A percentile compares a stretch with the other conserved stretches of the same genome.
These are phyloP conservation scores for Omphalotus guepiniiformis DNA, from an alignment of 768 basidiomycete species.

Conservation along the genomic window DNA sequence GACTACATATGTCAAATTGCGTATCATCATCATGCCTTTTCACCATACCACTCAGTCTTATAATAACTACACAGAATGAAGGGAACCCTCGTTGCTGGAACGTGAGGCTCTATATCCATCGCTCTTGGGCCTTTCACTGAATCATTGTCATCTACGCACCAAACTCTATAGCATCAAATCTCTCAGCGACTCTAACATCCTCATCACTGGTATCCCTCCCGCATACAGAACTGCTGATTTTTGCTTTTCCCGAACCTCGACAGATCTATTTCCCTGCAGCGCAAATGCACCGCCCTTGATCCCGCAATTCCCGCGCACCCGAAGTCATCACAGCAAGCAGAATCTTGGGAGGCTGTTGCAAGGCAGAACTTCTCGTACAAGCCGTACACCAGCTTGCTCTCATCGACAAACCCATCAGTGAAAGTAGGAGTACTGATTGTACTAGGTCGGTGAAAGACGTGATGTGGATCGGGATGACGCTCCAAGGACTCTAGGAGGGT, in stretches of 20 bases:
- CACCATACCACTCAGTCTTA: too few species aligned
- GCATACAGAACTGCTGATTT: conserved; percentile 37
- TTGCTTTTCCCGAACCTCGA: background rate
- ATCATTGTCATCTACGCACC: too few species aligned
- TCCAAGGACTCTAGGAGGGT: too few species aligned
- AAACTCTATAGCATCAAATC: too few species aligned
- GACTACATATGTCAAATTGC: too few species aligned
- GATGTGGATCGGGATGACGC: conserved; percentile 1
- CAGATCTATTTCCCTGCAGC: background rate
- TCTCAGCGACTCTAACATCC: too few species aligned
- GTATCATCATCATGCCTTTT: too few species aligned
- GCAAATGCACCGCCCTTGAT: background rate
- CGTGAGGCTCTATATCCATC: too few species aligned
- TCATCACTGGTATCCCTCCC: conserved; percentile 33
- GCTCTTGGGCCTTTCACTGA: too few species aligned
- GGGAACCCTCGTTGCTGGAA: too few species aligned
- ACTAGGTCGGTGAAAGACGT: background rate
- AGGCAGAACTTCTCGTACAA: background rate
- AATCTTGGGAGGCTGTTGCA: background rate
- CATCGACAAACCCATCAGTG: background rate
- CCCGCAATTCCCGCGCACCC: background rate
- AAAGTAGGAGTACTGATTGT: background rate
- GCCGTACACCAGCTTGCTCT: background rate
- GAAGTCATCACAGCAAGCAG: background rate
- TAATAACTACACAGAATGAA: too few species aligned